A percentile compares a stretch with the other conserved stretches of the same genome.
These are phyloP conservation scores for Thelephora aurantiotincta DNA, from an alignment of 768 basidiomycete species.

Conservation along the genomic window DNA sequence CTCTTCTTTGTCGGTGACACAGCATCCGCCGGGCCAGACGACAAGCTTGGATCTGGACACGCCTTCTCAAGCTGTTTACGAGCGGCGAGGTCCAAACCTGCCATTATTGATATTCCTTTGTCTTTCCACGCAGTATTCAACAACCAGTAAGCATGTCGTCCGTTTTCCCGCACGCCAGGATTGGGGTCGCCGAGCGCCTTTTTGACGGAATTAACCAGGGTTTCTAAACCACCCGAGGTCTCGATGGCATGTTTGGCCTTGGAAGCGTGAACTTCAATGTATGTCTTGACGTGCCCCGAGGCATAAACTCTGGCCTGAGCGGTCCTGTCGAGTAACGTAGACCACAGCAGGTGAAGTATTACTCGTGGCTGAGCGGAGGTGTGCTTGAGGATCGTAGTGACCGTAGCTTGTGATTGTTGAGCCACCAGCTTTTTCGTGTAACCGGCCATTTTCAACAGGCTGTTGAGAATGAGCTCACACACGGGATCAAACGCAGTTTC, in stretches of 20 bases:
- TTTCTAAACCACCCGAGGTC: conserved; percentile 47
- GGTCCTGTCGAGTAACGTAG: conserved; percentile 66
- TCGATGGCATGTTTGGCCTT: conserved; percentile 58
- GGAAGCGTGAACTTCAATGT: conserved; percentile 58
- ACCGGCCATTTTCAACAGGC: conserved; percentile 73
- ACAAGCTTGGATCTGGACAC: conserved; percentile 35
- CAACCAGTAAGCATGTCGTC: conserved; percentile 66
- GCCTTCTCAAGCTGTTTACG: conserved; percentile 80
- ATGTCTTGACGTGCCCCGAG: conserved; percentile 58
- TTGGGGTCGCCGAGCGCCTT: conserved; percentile 69
- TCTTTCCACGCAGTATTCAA: conserved; percentile 68
- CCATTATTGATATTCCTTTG: conserved; percentile 46
- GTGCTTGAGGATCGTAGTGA: conserved; percentile 52
- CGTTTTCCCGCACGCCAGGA: conserved; percentile 60
- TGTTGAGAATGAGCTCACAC: conserved; percentile 62
- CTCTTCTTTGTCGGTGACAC: conserved; percentile 45
- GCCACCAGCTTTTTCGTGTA: conserved; percentile 90
- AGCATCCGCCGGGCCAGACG: background rate
- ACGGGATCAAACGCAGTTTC: conserved; percentile 61
- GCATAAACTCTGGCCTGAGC: conserved; percentile 57
- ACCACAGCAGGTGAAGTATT: conserved; percentile 54
- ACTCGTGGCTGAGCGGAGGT: conserved; percentile 59
- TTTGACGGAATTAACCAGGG: conserved; percentile 60
- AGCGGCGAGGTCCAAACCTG: conserved; percentile 48
- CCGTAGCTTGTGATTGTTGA: conserved; percentile 67